phyloP scores from a whole-genome alignment of 2,329 filamentous ascomycete genomes.

The Penicillium brasilianum region DNA sequence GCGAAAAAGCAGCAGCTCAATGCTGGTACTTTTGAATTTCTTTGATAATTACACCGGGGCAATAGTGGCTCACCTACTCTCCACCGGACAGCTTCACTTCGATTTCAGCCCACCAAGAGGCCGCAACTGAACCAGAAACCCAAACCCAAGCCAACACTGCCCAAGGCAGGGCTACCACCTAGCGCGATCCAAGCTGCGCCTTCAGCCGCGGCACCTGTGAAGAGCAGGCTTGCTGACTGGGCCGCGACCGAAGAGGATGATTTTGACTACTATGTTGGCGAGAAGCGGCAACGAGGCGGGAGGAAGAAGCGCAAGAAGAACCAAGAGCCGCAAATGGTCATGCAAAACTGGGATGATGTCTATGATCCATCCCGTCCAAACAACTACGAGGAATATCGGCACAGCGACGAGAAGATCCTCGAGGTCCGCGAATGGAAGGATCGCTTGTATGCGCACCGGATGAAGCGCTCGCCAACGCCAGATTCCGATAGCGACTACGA shows the following conservation, averaged over 20 bases:
- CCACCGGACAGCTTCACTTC: slow-evolving; percentile 63
- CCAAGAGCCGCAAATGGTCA: slow-evolving; percentile 62
- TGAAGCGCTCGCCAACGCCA: slow-evolving; percentile 51
- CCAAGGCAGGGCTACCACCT: slow-evolving; percentile 50
- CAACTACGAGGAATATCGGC: slow-evolving; percentile 80
- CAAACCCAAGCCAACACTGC: slow-evolving; percentile 66
- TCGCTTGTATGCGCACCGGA: slow-evolving; percentile 74
- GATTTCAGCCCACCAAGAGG: slow-evolving; percentile 85
- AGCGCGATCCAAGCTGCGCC: slow-evolving; percentile 33
- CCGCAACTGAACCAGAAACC: slow-evolving; percentile 69
- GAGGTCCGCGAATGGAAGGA: slow-evolving; percentile 87
- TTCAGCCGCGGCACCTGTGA: slow-evolving; percentile 49
- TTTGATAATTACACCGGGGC: slow-evolving; percentile 29
- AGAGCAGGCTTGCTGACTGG: slow-evolving; percentile 81
- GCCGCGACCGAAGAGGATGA: slow-evolving; percentile 80
- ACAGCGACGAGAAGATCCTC: slow-evolving; percentile 79
- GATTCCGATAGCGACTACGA: slow-evolving; percentile 58
- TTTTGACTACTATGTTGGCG: slow-evolving; percentile 65
- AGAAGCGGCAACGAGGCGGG: slow-evolving; percentile 76
- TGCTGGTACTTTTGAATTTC: slow-evolving; percentile 62
- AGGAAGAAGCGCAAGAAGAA: slow-evolving; percentile 80
- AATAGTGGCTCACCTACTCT: slow-evolving; percentile 23
- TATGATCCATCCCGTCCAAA: slow-evolving; percentile 86
- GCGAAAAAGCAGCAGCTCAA: slow-evolving; percentile 69
- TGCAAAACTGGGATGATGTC: slow-evolving; percentile 84